phyloP scores from a whole-genome alignment of 2,329 filamentous ascomycete genomes.

The Curvularia sp. region DNA sequence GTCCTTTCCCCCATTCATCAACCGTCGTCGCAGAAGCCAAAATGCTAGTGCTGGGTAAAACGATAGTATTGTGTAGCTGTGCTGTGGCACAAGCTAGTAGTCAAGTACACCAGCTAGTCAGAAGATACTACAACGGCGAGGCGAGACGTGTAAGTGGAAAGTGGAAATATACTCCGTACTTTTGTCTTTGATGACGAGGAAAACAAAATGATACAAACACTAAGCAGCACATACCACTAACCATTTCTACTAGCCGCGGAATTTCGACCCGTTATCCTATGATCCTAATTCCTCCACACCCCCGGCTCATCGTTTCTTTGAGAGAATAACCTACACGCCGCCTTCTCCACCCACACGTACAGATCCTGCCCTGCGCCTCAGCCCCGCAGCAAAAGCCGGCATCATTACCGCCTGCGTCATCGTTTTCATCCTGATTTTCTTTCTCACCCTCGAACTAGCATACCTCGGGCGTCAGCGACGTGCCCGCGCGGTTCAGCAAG shows the following conservation, averaged over 20 bases:
- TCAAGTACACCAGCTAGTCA: background rate
- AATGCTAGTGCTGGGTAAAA: background rate
- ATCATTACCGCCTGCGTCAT: conserved; percentile 15
- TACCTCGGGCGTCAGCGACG: conserved; percentile 29
- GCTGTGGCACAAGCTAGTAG: background rate
- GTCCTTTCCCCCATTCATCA: background rate
- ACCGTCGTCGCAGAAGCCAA: background rate
- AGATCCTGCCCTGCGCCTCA: conserved; percentile 7
- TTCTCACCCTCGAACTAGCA: conserved; percentile 23
- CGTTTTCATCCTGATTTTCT: conserved; percentile 13
- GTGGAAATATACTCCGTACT: background rate
- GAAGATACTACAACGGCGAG: background rate
- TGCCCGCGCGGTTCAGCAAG: conserved; percentile 17
- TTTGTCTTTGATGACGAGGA: background rate
- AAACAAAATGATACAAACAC: background rate
- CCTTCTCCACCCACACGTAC: conserved; percentile 4
- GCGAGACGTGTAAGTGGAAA: background rate
- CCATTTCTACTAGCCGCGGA: background rate
- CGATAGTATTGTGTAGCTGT: background rate
- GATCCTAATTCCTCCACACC: background rate
- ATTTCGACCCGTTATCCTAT: background rate
- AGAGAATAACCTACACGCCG: conserved; percentile 2
- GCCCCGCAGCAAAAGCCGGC: conserved; percentile 13
- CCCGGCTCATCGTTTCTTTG: background rate
- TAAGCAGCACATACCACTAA: background rate